Conservation (phyloP, 1,284 basidiomycete genomes). For the Sutorius eximius region DNA sequence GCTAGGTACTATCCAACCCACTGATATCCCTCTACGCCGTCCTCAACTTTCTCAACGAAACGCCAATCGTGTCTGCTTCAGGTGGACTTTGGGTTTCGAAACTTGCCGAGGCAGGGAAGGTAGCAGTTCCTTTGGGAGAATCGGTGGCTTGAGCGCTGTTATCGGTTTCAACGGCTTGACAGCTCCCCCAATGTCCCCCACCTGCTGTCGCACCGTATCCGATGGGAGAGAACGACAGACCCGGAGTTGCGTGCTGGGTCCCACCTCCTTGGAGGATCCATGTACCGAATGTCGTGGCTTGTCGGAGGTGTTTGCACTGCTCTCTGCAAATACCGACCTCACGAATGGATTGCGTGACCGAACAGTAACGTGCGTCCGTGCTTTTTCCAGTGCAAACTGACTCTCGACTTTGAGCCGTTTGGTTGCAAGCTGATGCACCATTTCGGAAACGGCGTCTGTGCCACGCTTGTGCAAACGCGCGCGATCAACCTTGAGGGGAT, state of each 20-base stretch:
- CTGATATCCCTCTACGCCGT: neutral
- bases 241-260: conserved; percentile 7
- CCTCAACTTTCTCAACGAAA: conserved; percentile 11
- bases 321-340: conserved; percentile 27
- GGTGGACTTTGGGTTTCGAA: neutral
- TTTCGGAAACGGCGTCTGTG: conserved; percentile 20
- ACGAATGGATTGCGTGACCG: conserved; percentile 26
- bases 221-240: conserved; percentile 7
- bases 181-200: neutral
- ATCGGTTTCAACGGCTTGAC: conserved; percentile 40
- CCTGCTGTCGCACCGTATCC: neutral
- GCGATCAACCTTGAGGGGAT: conserved; percentile 23
- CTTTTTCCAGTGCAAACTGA: conserved; percentile 23
- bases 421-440: conserved; percentile 22
- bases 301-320: neutral
- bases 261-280: neutral
- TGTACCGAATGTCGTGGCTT: neutral
- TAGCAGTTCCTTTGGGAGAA: conserved; percentile 31
- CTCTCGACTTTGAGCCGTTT: conserved; percentile 29
- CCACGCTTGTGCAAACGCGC: conserved; percentile 28
- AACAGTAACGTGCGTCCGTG: neutral
- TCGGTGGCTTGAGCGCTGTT: conserved; percentile 36
- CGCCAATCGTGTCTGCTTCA: conserved; percentile 26
- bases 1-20: neutral
- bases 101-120: conserved; percentile 8